phyloP scores from a whole-genome alignment of 164 flowering plant species.

The Berberis vulgaris region DNA sequence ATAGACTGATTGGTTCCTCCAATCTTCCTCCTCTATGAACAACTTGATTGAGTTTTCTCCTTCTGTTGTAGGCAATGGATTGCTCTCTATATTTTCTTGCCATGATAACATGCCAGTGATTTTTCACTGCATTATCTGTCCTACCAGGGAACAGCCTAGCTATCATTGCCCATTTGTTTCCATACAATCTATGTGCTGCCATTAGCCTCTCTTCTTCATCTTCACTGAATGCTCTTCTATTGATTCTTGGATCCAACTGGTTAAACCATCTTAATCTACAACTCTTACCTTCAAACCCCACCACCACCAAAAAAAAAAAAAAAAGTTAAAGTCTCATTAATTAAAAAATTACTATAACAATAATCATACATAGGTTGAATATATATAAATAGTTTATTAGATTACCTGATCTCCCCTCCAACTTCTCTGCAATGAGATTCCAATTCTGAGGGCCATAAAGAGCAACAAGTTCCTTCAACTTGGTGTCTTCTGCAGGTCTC shows the following conservation, averaged over 20 bases:
- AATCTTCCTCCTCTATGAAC: constrained; percentile 11
- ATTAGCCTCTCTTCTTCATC: constrained; percentile 71
- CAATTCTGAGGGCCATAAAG: constrained; percentile 76
- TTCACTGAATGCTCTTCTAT: constrained; percentile 59
- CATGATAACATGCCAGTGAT: constrained; percentile 84
- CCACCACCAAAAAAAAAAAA: not conserved
- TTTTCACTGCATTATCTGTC: constrained; percentile 76
- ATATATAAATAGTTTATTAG: not conserved
- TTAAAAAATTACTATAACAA: not conserved
- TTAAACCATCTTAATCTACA: constrained; percentile 79
- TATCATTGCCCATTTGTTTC: constrained; percentile 81
- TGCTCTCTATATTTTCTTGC: constrained; percentile 72
- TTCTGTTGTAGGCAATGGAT: constrained; percentile 42
- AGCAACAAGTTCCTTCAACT: constrained; percentile 66
- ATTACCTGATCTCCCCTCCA: constrained; percentile 69
- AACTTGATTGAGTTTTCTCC: constrained; percentile 39
- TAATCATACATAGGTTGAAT: not conserved
- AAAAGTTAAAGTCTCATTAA: not conserved
- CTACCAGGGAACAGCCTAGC: constrained; percentile 78
- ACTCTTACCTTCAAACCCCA: constrained; percentile 45
- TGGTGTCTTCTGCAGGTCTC: constrained; percentile 67
- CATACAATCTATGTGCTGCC: constrained; percentile 65
- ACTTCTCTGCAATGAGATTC: constrained; percentile 70
- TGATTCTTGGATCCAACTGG: constrained; percentile 73
- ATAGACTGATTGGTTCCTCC: constrained; percentile 1